Evolutionary conservation across 1,284 basidiomycete species (phyloP), one percentile per base, ranked within the genome.

Genomic region (Cryptococcus sp.): DNA sequence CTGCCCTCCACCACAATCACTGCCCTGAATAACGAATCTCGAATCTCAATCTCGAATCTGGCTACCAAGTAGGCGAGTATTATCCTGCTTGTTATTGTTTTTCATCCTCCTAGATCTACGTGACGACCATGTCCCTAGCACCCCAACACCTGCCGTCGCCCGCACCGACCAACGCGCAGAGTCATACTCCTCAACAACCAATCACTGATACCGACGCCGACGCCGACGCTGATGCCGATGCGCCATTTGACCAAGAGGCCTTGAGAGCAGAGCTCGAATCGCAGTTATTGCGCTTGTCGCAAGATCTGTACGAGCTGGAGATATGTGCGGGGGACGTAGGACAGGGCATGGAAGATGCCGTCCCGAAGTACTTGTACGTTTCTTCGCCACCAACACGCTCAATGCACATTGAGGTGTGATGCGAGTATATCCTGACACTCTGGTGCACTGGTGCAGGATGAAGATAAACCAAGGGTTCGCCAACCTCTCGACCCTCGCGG

Each of bases 271-370:
- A 69, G 17, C 55, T 75, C 22, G 76, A 77, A 51, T 57, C 43
- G 27, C 63, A 68, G 47, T 60, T 77, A 13, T 54, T 72, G 30
- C 46, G 57, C 10, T 63, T 77, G 30, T 60, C 61, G 30, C 76
- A 77, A 62, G 74, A 76, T 55, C 62, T 77, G 52, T 76, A 73
- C 55, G 76, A 77, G 62, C 63, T 76, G 66, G 76, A 77, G 58
- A 68, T 77, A 11, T 76, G 74, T 50, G 74, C 76, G 0, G 76
- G 76, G n/a, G 70, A 74, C 38, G 76, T 77, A 2, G 63, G 60
- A 13, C 25, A 56, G 19, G 73, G 66, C 13, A 69, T 67, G 62
- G 73, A 77, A 47, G 68, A 68, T 27, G 61, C 64, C 3, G 73
- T 75, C 1, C 67, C 72, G 1, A 53, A 60, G 2, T 72, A 71